A percentile compares a stretch with the other conserved stretches of the same genome.
phyloP scores from a whole-genome alignment of 2,329 filamentous ascomycete genomes.

The Cryphonectria nitschkei region DNA sequence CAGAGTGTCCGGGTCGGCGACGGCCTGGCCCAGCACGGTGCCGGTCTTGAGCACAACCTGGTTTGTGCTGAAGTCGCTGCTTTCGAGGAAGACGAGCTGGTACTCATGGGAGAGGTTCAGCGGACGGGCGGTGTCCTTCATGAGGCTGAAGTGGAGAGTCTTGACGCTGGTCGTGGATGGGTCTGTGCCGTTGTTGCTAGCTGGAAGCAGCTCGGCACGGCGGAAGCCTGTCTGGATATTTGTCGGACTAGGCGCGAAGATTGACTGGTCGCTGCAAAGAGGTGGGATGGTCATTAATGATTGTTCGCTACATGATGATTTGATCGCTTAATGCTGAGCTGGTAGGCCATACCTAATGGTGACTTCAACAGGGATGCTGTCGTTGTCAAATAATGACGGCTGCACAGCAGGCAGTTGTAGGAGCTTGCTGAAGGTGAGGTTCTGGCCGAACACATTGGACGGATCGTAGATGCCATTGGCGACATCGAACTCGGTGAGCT shows the following conservation, averaged over 20 bases:
- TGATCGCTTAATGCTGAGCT: neutral
- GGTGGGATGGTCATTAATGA: neutral
- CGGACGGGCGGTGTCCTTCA: slow-evolving; percentile 53
- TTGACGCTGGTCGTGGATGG: slow-evolving; percentile 58
- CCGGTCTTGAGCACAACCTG: slow-evolving; percentile 61
- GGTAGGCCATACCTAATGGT: slow-evolving; percentile 47
- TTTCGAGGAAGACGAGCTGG: slow-evolving; percentile 56
- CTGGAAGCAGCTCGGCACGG: slow-evolving; percentile 59
- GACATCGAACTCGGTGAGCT: slow-evolving; percentile 45
- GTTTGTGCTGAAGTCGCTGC: slow-evolving; percentile 51
- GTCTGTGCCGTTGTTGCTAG: slow-evolving; percentile 55
- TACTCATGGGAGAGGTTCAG: slow-evolving; percentile 67
- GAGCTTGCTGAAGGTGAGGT: slow-evolving; percentile 54
- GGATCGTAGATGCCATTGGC: slow-evolving; percentile 53
- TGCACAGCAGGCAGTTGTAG: slow-evolving; percentile 50
- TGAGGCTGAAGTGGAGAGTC: slow-evolving; percentile 64
- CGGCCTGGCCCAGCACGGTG: slow-evolving; percentile 48
- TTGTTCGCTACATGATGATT: neutral
- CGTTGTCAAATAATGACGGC: slow-evolving; percentile 50
- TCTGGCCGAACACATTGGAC: slow-evolving; percentile 56
- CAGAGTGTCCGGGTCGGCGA: slow-evolving; percentile 44
- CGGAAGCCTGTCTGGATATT: slow-evolving; percentile 63
- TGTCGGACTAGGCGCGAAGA: slow-evolving; percentile 56
- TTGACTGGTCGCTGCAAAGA: slow-evolving; percentile 52
- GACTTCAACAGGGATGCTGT: slow-evolving; percentile 53